Conservation (phyloP, 306 rosid genomes). For the Luffa aegyptiaca region DNA sequence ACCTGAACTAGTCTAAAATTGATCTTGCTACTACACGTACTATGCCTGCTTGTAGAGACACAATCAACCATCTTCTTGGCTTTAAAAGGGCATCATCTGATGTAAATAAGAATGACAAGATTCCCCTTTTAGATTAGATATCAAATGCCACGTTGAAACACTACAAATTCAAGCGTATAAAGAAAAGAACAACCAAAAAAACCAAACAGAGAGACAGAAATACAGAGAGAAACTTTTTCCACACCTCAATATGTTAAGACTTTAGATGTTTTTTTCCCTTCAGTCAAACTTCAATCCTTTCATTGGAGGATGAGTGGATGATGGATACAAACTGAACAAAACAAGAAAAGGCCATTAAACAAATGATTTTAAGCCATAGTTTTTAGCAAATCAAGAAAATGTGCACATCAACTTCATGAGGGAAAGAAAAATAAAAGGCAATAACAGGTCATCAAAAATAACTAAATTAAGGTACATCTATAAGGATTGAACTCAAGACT, state of each 20-base stretch:
- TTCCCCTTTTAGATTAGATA: conserved; percentile 35
- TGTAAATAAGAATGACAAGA: conserved; percentile 14
- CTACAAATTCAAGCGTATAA: conserved; percentile 24
- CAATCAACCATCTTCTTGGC: conserved; percentile 77
- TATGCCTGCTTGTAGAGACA: conserved; percentile 70
- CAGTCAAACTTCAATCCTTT: conserved; percentile 36
- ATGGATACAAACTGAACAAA: conserved; percentile 41
- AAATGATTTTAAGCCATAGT: conserved; percentile 24
- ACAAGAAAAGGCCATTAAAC: conserved; percentile 30
- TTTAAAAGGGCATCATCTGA: conserved; percentile 38
- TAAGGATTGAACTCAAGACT: too few relatives aligned
- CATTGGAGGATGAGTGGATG: conserved; percentile 13
- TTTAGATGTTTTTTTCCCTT: conserved; percentile 2
- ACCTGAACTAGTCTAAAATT: too few relatives aligned
- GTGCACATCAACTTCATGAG: conserved; percentile 14
- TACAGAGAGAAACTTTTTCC: conserved; percentile 17
- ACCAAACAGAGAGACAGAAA: conserved; percentile 12
- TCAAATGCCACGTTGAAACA: conserved; percentile 32
- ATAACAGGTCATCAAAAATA: conserved; percentile 9
- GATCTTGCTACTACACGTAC: conserved; percentile 71
- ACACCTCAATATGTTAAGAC: background rate
- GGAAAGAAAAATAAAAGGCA: background rate
- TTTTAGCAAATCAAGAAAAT: conserved; percentile 26
- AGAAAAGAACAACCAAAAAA: conserved; percentile 26
- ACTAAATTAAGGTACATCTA: too few relatives aligned